These are phyloP conservation scores for Xylaria sp. DNA, from an alignment of 2,329 filamentous ascomycete species.

Conservation along the genomic window DNA sequence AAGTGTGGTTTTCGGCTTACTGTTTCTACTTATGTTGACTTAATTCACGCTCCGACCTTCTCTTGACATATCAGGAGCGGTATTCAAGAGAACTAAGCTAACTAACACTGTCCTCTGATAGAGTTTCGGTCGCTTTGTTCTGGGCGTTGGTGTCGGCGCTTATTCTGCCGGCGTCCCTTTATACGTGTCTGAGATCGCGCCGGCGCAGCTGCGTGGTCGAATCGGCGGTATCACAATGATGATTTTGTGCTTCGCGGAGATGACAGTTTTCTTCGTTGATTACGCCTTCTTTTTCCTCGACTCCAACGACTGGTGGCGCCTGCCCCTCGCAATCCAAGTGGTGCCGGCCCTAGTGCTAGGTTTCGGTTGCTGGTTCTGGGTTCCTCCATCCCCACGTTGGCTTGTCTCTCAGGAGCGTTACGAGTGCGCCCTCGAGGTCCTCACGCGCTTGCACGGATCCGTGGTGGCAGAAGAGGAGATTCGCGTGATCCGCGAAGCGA, in stretches of 20 bases:
- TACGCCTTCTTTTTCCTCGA: constrained; percentile 39
- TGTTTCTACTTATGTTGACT: no score
- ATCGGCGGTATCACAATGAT: constrained; percentile 41
- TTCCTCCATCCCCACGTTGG: constrained; percentile 38
- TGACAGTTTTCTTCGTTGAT: constrained; percentile 41
- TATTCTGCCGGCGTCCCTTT: constrained; percentile 42
- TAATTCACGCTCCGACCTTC: no score
- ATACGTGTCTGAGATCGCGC: constrained; percentile 42
- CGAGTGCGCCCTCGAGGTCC: constrained; percentile 36
- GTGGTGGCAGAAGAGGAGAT: constrained; percentile 60
- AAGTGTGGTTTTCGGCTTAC: constrained; percentile 7
- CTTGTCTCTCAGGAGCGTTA: constrained; percentile 35
- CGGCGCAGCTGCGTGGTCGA: constrained; percentile 37
- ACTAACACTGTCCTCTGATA: constrained; percentile 6
- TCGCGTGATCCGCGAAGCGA: constrained; percentile 37
- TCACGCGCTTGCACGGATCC: constrained; percentile 36
- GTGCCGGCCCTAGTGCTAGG: constrained; percentile 40
- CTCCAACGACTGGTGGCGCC: constrained; percentile 43
- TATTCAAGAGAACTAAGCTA: not conserved
- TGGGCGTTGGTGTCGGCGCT: constrained; percentile 40
- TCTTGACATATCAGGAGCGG: not conserved
- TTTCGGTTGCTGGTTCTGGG: constrained; percentile 37
- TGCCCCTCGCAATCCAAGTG: constrained; percentile 44
- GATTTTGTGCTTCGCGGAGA: constrained; percentile 42
- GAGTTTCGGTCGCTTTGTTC: constrained; percentile 36